Evolutionary conservation across 257 asterid species (phyloP), one percentile per base, ranked within the genome.

Genomic region (Parsonsia alboflavescens): DNA sequence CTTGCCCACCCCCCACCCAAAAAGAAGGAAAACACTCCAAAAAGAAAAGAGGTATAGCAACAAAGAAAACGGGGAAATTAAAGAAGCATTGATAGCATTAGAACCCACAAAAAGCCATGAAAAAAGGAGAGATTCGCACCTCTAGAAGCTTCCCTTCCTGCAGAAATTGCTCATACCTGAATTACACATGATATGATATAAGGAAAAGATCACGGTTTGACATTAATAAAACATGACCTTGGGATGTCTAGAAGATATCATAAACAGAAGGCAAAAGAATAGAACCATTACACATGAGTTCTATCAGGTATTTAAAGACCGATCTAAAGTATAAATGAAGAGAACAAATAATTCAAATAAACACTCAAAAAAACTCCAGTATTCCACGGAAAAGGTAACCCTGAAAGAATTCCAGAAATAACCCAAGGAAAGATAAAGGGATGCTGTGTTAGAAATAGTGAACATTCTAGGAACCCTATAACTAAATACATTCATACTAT

Each of bases 71-170:
- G 7, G 21, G 44, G 17, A 30, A 0, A 15, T 30, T 10, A 42
- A 22, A 45, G 36, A 48, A 24, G 26, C 45, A 69, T 49, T n/a
- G 16, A 28, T 24, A 15, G 48, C 22, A 70, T 28, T 48, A 28
- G 24, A 13, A 0, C n/a, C 58, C 58, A 46, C 16, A 46, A 33
- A 2, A n/a, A 26, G 45, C 12, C 15, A 45, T 50, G 16, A 17
- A 45, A 58, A 54, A 59, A 30, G 4, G 57, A 6, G 41, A 65
- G 7, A 48, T 56, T 6, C 22, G 17, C 78, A 94, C 99, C 99
- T 94, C 98, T 86, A 94, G 82, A 68, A 94, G 90, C 89, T 89
- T 90, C 76, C 94, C 99, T 75, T 94, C 91, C 68, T 87, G 91
- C 52, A 92, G 76, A 82, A 92, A 88, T 79, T 89, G 92, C 82